phyloP scores from a whole-genome alignment of 306 rosid genomes.

The Acacia melanoxylon region DNA sequence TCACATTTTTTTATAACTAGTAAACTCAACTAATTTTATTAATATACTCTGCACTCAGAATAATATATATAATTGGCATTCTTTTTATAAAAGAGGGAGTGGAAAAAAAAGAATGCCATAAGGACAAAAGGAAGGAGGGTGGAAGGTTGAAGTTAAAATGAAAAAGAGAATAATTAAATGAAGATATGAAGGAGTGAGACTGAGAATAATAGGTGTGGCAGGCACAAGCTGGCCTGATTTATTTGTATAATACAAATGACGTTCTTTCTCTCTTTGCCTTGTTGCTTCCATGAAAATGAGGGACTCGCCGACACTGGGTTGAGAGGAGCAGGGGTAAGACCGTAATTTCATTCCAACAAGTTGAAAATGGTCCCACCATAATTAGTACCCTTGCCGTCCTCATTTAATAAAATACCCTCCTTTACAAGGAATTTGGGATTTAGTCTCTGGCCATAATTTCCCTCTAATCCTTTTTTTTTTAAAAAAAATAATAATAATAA shows the following conservation, averaged over 20 bases:
- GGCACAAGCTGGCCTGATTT: neutral
- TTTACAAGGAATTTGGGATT: neutral
- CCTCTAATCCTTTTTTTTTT: too few relatives aligned
- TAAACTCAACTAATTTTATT: too few relatives aligned
- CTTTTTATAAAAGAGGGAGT: too few relatives aligned
- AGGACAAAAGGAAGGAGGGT: constrained; percentile 59
- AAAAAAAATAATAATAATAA: too few relatives aligned
- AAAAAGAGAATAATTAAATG: neutral
- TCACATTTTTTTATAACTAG: too few relatives aligned
- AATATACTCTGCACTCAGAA: too few relatives aligned
- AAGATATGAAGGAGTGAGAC: neutral
- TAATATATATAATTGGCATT: too few relatives aligned
- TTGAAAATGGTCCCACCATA: constrained; percentile 34
- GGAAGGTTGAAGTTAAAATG: constrained; percentile 44
- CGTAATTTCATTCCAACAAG: neutral
- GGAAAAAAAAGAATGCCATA: neutral
- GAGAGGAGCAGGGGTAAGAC: constrained; percentile 6
- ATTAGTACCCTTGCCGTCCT: constrained; percentile 34
- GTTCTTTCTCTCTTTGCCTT: neutral
- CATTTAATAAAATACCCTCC: neutral
- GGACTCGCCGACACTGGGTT: constrained; percentile 45
- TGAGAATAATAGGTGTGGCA: neutral
- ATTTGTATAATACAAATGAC: neutral
- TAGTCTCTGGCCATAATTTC: neutral
- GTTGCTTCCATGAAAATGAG: constrained; percentile 6